phyloP scores from a whole-genome alignment of 371 early-diverging fungal genomes.

The Actinomortierella ambigua region DNA sequence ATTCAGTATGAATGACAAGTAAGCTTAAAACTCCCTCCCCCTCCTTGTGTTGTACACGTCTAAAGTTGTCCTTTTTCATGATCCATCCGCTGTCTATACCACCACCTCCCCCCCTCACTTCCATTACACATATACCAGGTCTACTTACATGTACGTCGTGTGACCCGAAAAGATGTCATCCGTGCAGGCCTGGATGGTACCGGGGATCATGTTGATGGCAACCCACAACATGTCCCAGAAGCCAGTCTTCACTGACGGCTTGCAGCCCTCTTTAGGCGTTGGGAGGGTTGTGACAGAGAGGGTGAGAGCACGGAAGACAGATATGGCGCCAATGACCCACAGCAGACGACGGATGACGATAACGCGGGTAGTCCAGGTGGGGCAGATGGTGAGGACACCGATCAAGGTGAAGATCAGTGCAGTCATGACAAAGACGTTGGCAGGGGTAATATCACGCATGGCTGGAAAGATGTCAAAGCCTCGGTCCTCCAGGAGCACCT shows the following conservation, averaged over 20 bases:
- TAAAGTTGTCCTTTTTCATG: background rate
- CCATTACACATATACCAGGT: background rate
- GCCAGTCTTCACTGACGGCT: constrained; percentile 46
- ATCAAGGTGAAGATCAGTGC: constrained; percentile 52
- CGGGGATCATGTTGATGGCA: constrained; percentile 52
- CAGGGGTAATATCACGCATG: constrained; percentile 29
- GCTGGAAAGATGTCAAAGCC: constrained; percentile 44
- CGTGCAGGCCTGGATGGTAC: constrained; percentile 64
- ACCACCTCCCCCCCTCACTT: background rate
- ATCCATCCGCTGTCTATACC: background rate
- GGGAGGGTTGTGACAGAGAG: constrained; percentile 74
- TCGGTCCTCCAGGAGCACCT: constrained; percentile 33
- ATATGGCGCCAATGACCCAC: constrained; percentile 64
- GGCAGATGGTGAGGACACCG: constrained; percentile 52
- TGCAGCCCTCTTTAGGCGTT: constrained; percentile 57
- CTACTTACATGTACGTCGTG: constrained; percentile 61
- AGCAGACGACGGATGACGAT: constrained; percentile 62
- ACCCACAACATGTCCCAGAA: constrained; percentile 42
- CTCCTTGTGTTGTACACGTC: constrained; percentile 1
- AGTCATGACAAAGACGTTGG: constrained; percentile 54
- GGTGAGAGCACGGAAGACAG: constrained; percentile 64
- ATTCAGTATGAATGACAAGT: too few relatives aligned
- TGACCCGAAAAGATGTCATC: constrained; percentile 82
- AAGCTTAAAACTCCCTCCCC: too few relatives aligned
- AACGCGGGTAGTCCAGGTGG: constrained; percentile 55